A percentile compares a stretch with the other conserved stretches of the same genome.
phyloP scores from a whole-genome alignment of 768 basidiomycete species.

The Solioccasus polychromus region DNA sequence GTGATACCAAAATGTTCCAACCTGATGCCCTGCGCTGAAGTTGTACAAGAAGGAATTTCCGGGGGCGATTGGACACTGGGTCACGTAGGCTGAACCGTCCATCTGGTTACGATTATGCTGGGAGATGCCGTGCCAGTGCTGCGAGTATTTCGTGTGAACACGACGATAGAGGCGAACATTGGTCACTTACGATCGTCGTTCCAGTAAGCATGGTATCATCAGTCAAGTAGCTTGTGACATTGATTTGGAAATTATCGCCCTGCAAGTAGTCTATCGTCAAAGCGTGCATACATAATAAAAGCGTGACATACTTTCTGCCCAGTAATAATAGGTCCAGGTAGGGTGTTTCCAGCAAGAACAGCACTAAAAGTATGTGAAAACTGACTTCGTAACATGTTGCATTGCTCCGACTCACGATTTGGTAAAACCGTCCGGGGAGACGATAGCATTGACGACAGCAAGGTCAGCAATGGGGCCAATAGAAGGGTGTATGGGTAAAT shows the following conservation, averaged over 20 bases:
- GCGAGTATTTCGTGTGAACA: background rate
- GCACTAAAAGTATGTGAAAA: conserved; percentile 27
- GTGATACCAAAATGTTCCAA: conserved; percentile 47
- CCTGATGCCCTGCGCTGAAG: conserved; percentile 26
- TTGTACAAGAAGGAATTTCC: conserved; percentile 40
- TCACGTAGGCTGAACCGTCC: conserved; percentile 47
- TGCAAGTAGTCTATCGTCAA: conserved; percentile 7
- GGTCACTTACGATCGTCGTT: conserved; percentile 39
- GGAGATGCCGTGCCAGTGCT: conserved; percentile 50
- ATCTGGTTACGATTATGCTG: conserved; percentile 40
- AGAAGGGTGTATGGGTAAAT: conserved; percentile 2
- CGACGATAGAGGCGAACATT: background rate
- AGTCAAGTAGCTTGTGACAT: conserved; percentile 38
- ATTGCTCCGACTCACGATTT: conserved; percentile 22
- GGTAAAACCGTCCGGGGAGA: conserved; percentile 43
- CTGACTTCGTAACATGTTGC: too few relatives aligned
- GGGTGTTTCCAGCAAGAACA: conserved; percentile 40
- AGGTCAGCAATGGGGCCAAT: conserved; percentile 24
- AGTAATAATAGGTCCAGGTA: conserved; percentile 42
- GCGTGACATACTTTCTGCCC: conserved; percentile 34
- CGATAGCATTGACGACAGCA: conserved; percentile 28
- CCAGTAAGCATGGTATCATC: conserved; percentile 38
- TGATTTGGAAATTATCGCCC: conserved; percentile 41
- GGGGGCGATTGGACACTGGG: conserved; percentile 43
- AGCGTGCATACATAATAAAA: background rate